Percentiles rank a stretch among this genome's conserved stretches.
Conservation (phyloP, 441 rosid genomes). For the Flueggea neowawraea region DNA sequence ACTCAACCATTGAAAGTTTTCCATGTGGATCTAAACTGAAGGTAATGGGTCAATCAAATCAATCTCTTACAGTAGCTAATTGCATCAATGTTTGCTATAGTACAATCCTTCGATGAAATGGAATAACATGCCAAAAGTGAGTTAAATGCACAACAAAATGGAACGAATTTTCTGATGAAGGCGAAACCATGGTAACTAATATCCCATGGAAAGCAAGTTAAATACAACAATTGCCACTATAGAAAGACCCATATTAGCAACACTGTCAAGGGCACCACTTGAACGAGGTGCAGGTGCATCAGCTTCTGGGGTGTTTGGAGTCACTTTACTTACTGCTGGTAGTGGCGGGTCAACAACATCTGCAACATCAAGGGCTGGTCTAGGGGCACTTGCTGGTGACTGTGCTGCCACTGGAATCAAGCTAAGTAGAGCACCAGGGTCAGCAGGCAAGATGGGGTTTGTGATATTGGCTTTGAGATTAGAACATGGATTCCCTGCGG, state of each 20-base stretch:
- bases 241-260: slow-evolving; percentile 23
- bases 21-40: no score
- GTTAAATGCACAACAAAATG: neutral
- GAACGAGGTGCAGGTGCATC: slow-evolving; percentile 10
- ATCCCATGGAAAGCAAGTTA: slow-evolving; percentile 12
- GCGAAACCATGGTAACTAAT: neutral
- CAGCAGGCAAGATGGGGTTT: slow-evolving; percentile 45
- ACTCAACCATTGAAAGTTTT: no score
- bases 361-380: slow-evolving; percentile 40
- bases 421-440: slow-evolving; percentile 40
- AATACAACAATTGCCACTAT: slow-evolving; percentile 23
- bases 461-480: slow-evolving; percentile 21
- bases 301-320: neutral
- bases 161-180: neutral
- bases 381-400: slow-evolving; percentile 44
- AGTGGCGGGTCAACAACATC: slow-evolving; percentile 50
- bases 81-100: no score
- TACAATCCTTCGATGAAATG: no score
- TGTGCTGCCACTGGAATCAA: slow-evolving; percentile 22
- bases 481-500: slow-evolving; percentile 61
- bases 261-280: slow-evolving; percentile 10
- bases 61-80: neutral
- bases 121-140: no score
- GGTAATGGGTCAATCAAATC: no score
- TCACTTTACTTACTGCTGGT: slow-evolving; percentile 28